Percentiles rank a stretch among this genome's conserved stretches.
Conservation (phyloP, 2,329 filamentous ascomycete species). For the Ceratocystis alfenasii region DNA sequence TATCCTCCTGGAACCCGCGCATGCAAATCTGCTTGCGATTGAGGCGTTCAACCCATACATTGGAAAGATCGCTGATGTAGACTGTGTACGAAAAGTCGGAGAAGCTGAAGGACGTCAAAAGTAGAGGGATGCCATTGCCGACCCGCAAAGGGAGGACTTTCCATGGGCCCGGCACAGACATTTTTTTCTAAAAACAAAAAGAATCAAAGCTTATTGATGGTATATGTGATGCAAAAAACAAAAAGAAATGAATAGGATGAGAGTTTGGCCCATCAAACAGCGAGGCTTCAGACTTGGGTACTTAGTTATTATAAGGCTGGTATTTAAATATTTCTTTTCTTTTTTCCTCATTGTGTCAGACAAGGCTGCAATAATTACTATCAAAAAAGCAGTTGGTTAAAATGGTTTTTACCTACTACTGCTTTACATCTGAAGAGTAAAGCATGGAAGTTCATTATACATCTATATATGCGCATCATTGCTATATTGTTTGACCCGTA, state of each 20-base stretch:
- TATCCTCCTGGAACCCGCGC: constrained; percentile 50
- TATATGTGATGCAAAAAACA: not conserved
- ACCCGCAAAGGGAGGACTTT: constrained; percentile 35
- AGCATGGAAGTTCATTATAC: not conserved
- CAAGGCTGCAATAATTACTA: constrained; percentile 2
- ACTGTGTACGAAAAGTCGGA: constrained; percentile 47
- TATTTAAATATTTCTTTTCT: too few species aligned
- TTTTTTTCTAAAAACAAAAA: constrained; percentile 22
- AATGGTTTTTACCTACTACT: not conserved
- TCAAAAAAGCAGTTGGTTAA: not conserved
- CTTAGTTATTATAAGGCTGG: not conserved
- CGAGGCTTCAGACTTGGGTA: not conserved
- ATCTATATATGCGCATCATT: not conserved
- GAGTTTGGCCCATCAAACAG: not conserved
- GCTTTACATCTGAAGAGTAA: not conserved
- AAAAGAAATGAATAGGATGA: not conserved
- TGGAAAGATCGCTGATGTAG: constrained; percentile 57
- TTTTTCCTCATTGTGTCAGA: not conserved
- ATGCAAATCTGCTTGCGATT: constrained; percentile 49
- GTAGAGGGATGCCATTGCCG: constrained; percentile 40
- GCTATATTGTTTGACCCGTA: constrained; percentile 47
- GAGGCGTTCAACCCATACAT: constrained; percentile 59
- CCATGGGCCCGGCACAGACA: constrained; percentile 34
- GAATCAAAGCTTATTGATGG: not conserved
- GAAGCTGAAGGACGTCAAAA: constrained; percentile 52